Evolutionary conservation across 352 stramenopile genomes (phyloP), one percentile per base, ranked within the genome.

Genomic region (Globisporangium viniferum): DNA sequence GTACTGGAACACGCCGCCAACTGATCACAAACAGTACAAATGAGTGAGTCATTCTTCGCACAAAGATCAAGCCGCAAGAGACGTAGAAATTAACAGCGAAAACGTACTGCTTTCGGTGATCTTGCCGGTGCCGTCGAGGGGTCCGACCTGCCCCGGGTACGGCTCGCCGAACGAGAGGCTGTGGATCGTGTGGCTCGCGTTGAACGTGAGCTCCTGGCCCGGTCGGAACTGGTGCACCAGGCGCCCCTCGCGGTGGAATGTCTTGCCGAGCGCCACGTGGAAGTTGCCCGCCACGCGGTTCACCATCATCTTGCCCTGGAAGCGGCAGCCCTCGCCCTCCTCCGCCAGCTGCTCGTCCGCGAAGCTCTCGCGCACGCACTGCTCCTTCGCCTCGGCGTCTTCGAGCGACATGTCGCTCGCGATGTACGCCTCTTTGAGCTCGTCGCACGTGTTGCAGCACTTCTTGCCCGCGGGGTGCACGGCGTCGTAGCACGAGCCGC

Each of bases 401-500:
- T 93, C 85, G 2, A 95, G 79, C 54, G 85, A 88, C 33, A 88
- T 51, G 31, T 91, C 82, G 54, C 77, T 91, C 36, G 80, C 64
- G 44, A 95, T 91, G 70, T 90, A 94, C 31, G 88, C 88, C 63
- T 94, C 88, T 66, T 95, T 95, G 46, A 95, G 68, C 24, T 93
- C 81, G 22, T 93, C 84, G 70, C 88, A 95, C 62, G 86, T 85
- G 73, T 95, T 95, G 57, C 88, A 95, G 74, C 88, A 95, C 41
- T 75, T 80, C 31, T 89, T 90, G 31, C 80, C 82, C 2, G 78
- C 70, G 31, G 85, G 85, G 67, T 95, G 87, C 53, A 65, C 74
- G 18, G 91, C 94, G 51, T 94, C 92, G 74, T 98, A 99, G 78
- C 97, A 99, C 67, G 90, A 95, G 9, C 95, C 95, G 72, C 97